phyloP scores from a whole-genome alignment of 805 yeast genomes.

The Saturnispora halmiae region DNA sequence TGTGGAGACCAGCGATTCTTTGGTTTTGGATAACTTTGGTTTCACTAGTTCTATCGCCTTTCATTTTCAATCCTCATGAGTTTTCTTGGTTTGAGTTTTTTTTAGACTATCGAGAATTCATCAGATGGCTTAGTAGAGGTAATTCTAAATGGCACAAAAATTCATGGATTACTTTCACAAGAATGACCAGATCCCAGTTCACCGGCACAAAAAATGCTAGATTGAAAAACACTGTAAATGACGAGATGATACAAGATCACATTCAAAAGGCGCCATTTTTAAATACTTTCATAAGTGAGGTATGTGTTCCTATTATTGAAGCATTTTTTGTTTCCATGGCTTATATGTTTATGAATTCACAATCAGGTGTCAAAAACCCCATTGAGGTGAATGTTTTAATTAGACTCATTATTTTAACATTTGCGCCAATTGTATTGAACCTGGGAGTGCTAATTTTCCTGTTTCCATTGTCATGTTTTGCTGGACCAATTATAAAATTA shows the following conservation, averaged over 20 bases:
- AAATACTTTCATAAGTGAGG: constrained; percentile 72
- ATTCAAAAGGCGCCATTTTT: constrained; percentile 69
- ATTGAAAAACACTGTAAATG: constrained; percentile 57
- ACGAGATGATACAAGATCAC: constrained; percentile 34
- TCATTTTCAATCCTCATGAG: constrained; percentile 46
- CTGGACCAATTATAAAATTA: constrained; percentile 30
- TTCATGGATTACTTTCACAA: constrained; percentile 74
- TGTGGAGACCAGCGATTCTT: constrained; percentile 69
- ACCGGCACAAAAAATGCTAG: constrained; percentile 85
- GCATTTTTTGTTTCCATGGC: constrained; percentile 65
- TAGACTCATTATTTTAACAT: constrained; percentile 46
- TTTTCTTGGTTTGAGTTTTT: constrained; percentile 40
- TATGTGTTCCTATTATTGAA: constrained; percentile 61
- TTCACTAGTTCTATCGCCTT: constrained; percentile 41
- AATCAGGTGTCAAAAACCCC: constrained; percentile 62
- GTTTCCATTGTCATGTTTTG: constrained; percentile 30
- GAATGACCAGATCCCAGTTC: constrained; percentile 73
- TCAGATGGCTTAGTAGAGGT: constrained; percentile 77
- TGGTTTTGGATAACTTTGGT: constrained; percentile 48
- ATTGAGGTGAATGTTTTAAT: constrained; percentile 48
- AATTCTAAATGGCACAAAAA: constrained; percentile 54
- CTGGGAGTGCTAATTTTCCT: constrained; percentile 25
- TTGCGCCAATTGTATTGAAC: constrained; percentile 41
- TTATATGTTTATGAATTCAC: constrained; percentile 74
- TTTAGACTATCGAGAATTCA: constrained; percentile 39